These are phyloP conservation scores for Zygosaccharomyces kombuchaensis DNA, from an alignment of 805 yeast genomes.

Conservation along the genomic window DNA sequence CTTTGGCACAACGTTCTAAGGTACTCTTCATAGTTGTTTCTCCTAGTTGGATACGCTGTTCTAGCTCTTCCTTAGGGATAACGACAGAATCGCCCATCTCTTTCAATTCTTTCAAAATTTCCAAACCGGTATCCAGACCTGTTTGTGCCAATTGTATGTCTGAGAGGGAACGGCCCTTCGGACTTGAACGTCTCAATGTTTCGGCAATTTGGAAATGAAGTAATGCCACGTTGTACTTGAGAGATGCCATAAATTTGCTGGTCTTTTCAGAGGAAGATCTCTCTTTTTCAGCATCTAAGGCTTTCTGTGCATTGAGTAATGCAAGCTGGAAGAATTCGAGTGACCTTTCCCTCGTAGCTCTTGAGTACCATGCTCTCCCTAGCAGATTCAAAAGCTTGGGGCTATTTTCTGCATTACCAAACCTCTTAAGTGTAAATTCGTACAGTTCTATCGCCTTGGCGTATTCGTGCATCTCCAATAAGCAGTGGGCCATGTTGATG, in stretches of 20 bases:
- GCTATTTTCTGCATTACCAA: conserved; percentile 55
- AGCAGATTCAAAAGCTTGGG: conserved; percentile 63
- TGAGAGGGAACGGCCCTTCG: conserved; percentile 54
- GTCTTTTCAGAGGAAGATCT: conserved; percentile 28
- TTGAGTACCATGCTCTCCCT: conserved; percentile 83
- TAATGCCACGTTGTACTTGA: conserved; percentile 76
- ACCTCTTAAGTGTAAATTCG: conserved; percentile 69
- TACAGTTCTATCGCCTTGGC: conserved; percentile 85
- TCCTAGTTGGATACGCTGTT: conserved; percentile 84
- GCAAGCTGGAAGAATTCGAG: conserved; percentile 57
- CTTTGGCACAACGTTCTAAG: conserved; percentile 62
- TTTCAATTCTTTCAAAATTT: conserved; percentile 52
- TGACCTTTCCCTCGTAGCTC: conserved; percentile 68
- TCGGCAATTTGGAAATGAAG: conserved; percentile 86
- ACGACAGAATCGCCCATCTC: conserved; percentile 55
- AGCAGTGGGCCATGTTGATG: conserved; percentile 83
- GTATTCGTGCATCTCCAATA: conserved; percentile 75
- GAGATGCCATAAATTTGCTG: conserved; percentile 41
- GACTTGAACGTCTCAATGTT: conserved; percentile 57
- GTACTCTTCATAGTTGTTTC: conserved; percentile 67
- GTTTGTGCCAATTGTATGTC: conserved; percentile 54
- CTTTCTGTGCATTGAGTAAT: conserved; percentile 56
- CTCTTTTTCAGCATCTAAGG: conserved; percentile 38
- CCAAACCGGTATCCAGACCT: conserved; percentile 61
- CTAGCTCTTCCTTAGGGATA: conserved; percentile 71